These are phyloP conservation scores for Furcasterigmium sp. DNA, from an alignment of 2,329 filamentous ascomycete species.

Conservation along the genomic window DNA sequence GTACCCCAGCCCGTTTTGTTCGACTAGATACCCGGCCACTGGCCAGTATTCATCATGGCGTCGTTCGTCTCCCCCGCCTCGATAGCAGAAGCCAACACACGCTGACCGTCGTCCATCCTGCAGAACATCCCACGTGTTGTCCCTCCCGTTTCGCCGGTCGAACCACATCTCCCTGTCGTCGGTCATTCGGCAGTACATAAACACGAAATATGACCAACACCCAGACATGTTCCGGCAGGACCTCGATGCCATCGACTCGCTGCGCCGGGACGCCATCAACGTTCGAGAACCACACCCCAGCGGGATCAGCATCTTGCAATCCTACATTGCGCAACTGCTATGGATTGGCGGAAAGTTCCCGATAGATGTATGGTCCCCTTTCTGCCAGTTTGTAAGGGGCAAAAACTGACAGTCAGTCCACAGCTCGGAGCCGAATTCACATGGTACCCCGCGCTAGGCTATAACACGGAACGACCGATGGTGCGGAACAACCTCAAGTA, in stretches of 20 bases:
- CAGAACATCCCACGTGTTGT: conserved; percentile 55
- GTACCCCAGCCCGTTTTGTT: too few species aligned
- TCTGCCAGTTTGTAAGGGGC: conserved; percentile 2
- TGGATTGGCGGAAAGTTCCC: conserved; percentile 96
- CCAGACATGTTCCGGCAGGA: conserved; percentile 94
- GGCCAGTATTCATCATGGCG: too few species aligned
- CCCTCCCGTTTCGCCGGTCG: conserved; percentile 84
- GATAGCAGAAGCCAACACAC: too few species aligned
- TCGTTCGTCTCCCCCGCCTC: too few species aligned
- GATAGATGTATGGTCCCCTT: conserved; percentile 63
- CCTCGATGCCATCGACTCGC: conserved; percentile 73
- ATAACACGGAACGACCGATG: conserved; percentile 72
- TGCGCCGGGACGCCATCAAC: conserved; percentile 82
- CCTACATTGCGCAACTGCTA: conserved; percentile 86
- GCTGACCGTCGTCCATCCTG: neutral
- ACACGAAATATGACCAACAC: conserved; percentile 96
- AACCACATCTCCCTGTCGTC: conserved; percentile 71
- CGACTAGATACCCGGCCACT: too few species aligned
- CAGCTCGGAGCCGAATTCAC: conserved; percentile 91
- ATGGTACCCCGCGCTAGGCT: conserved; percentile 92
- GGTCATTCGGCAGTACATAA: conserved; percentile 92
- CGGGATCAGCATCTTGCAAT: conserved; percentile 81
- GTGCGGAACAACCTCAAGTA: conserved; percentile 65
- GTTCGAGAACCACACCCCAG: conserved; percentile 83
- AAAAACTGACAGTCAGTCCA: neutral